Base-by-base conservation (phyloP, 306 rosid genomes). In the Boehmeria nivea region DNA sequence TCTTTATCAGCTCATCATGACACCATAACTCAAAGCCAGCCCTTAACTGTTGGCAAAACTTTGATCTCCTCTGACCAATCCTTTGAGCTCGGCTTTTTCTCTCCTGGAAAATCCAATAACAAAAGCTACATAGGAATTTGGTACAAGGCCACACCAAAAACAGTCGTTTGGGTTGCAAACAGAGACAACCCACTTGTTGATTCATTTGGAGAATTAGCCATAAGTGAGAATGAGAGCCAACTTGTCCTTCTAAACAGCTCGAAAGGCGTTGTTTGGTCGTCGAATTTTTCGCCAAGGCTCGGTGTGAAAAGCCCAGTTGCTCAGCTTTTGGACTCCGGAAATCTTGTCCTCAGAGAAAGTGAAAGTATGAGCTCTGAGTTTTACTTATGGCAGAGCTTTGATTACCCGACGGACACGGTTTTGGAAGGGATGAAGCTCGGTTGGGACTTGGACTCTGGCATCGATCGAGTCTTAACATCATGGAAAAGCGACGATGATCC, bases 381-480 rank as follows among this genome's bases (percentile, higher is more conserved):
- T 0, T 81, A 59, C 25, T 6, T 70, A 21, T 81, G 77, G 79
- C 79, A 72, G 20, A 72, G 72, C 31, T 65, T 71, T 53, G 67
- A 53, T 53, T 12, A 10, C 54, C 76, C 76, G 23, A 15, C 59
- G 13, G 54, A 72, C 40, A 59, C 63, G 0, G 24, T 59, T 8
- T 27, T 72, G 43, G 54, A 44, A 3, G 58, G 43, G 2, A 64
- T 64, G 67, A 59, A 62, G 62, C 37, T 54, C 6, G 63, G 64
- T 3, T 26, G 64, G 74, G 43, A 68, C 57, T 37, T 56, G 3
- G 17, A 16, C 11, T 20, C 64, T 6, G 59, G 69, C 17, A 15
- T 15, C 1, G 31, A 62, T 3, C 51, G 27, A 20, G 25, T 15
- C 10, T 22, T 62, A 23, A 69, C 57, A 14, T 61, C 64, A 13